Evolutionary conservation across 345 rosid genomes (phyloP).

Genomic region (Eutrema japonicum): DNA sequence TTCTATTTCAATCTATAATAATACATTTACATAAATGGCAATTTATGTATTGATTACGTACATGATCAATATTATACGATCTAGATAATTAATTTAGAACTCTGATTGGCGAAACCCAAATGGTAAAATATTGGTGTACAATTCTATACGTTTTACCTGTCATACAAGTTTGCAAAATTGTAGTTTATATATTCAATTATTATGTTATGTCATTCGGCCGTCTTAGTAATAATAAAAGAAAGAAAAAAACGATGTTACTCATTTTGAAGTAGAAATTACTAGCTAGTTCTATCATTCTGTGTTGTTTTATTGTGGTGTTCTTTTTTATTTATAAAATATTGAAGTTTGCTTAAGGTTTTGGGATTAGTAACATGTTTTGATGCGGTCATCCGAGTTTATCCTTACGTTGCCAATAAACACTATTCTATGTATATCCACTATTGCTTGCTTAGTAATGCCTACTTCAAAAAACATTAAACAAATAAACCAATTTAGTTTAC

Average conservation of each 20-base stretch:
- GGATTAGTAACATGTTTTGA: slow-evolving; percentile 38
- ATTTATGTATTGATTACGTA: neutral
- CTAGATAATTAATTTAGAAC: neutral
- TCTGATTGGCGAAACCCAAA: neutral
- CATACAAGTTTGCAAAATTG: neutral
- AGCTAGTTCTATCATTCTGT: neutral
- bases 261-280: neutral
- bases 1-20: neutral
- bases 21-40: neutral
- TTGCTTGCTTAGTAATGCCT: slow-evolving; percentile 24
- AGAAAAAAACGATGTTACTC: neutral
- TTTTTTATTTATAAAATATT: neutral
- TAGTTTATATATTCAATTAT: neutral
- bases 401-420: slow-evolving; percentile 17
- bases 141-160: neutral
- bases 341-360: slow-evolving; percentile 30
- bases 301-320: neutral
- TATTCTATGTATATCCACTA: neutral
- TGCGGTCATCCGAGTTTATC: slow-evolving; percentile 39
- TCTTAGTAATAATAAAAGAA: neutral
- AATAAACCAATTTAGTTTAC: neutral
- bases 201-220: neutral
- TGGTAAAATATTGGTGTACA: slow-evolving; percentile 10
- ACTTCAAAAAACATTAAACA: slow-evolving; percentile 5
- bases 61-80: neutral